A percentile compares a stretch with the other conserved stretches of the same genome.
Conservation (phyloP, 371 early-diverging fungal species). For the Dinochytrium kinnereticum region DNA sequence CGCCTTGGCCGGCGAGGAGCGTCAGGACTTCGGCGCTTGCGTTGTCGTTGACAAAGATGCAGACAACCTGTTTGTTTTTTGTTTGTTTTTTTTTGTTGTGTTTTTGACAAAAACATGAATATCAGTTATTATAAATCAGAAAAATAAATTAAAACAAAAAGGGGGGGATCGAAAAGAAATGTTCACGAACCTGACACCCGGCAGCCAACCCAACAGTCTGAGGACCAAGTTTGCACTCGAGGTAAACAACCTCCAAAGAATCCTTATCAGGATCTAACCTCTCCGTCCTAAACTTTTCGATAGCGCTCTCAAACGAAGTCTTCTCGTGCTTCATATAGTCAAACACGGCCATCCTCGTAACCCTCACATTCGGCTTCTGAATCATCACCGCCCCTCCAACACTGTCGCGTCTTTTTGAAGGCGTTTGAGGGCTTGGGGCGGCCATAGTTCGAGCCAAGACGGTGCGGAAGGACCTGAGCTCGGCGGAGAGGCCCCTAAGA, state of each 20-base stretch:
- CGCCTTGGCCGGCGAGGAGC: constrained; percentile 34
- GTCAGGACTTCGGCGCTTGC: constrained; percentile 39
- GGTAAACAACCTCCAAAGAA: constrained; percentile 26
- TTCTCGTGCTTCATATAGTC: constrained; percentile 43
- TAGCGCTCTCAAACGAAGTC: constrained; percentile 29
- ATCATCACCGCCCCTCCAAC: not conserved
- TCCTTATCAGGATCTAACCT: not conserved
- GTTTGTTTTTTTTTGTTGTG: not conserved
- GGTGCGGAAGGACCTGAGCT: constrained; percentile 34
- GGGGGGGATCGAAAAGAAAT: too few relatives aligned
- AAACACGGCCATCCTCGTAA: constrained; percentile 34
- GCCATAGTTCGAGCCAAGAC: constrained; percentile 27
- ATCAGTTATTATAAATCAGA: not conserved
- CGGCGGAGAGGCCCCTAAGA: constrained; percentile 26
- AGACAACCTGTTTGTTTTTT: constrained; percentile 33
- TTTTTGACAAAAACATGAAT: not conserved
- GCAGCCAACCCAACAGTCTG: constrained; percentile 32
- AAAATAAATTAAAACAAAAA: not conserved
- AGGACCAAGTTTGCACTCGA: constrained; percentile 28
- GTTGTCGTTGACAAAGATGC: constrained; percentile 55
- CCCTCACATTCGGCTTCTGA: not conserved
- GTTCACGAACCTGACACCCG: constrained; percentile 27
- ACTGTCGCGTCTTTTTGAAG: constrained; percentile 2
- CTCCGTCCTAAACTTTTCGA: constrained; percentile 11
- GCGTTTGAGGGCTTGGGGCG: not conserved